These are phyloP conservation scores for Lyophyllum decastes DNA, from an alignment of 768 basidiomycete species.

Conservation along the genomic window DNA sequence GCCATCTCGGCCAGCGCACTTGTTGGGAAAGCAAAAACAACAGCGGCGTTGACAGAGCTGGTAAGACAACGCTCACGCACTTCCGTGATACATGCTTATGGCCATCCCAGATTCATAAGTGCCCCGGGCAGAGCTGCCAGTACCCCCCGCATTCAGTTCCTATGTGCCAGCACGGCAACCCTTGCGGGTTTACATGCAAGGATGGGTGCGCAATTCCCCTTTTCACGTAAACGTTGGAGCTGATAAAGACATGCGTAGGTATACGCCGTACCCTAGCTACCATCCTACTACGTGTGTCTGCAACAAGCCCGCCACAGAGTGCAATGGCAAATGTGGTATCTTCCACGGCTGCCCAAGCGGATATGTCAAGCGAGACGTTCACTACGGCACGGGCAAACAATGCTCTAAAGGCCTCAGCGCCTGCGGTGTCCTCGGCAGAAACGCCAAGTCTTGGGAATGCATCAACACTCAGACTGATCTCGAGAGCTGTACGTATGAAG, in stretches of 20 bases:
- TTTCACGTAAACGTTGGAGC: background rate
- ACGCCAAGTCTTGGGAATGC: conserved; percentile 47
- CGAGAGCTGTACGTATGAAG: conserved; percentile 48
- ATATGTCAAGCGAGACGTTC: conserved; percentile 31
- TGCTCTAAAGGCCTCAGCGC: conserved; percentile 41
- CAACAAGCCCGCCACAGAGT: conserved; percentile 38
- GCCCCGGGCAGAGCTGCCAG: conserved; percentile 27
- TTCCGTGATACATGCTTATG: background rate
- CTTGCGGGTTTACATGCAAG: conserved; percentile 48
- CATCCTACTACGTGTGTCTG: conserved; percentile 44
- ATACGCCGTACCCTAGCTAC: conserved; percentile 25
- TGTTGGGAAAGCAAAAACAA: conserved; percentile 31
- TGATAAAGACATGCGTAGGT: conserved; percentile 1
- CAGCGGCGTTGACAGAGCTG: conserved; percentile 31
- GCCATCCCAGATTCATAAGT: conserved; percentile 1
- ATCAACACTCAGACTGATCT: conserved; percentile 47
- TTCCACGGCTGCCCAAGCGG: conserved; percentile 34
- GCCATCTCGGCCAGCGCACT: conserved; percentile 28
- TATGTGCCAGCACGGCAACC: conserved; percentile 32
- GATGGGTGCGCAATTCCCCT: conserved; percentile 36
- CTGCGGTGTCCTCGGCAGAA: conserved; percentile 44
- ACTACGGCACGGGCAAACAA: conserved; percentile 22
- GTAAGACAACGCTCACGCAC: conserved; percentile 22
- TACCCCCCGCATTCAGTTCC: conserved; percentile 44
- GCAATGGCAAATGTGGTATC: conserved; percentile 50